These are phyloP conservation scores for Acanthamoeba healyi DNA, from an alignment of 208 protist genomes.

Conservation along the genomic window DNA sequence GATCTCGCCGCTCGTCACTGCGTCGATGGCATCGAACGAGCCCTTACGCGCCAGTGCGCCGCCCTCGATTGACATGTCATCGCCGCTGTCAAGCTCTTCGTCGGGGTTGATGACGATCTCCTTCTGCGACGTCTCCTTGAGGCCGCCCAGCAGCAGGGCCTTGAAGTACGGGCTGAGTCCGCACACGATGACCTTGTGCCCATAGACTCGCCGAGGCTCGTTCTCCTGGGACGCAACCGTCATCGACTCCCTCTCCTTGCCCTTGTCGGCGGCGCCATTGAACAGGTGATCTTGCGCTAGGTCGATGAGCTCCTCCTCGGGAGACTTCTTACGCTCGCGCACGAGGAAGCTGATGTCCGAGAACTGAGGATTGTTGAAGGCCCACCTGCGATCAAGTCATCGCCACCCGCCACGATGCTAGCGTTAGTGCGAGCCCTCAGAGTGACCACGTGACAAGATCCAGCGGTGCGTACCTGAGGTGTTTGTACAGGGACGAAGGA, in stretches of 20 bases:
- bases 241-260: not conserved
- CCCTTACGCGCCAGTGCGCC: not conserved
- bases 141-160: constrained; percentile 62
- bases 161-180: constrained; percentile 70
- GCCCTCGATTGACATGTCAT: not conserved
- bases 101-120: constrained; percentile 54
- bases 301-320: not conserved
- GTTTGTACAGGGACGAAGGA: constrained; percentile 62
- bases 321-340: not conserved
- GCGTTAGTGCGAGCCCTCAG: too few relatives aligned
- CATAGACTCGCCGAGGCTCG: constrained; percentile 15
- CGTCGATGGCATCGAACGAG: constrained; percentile 20
- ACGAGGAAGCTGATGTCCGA: constrained; percentile 62
- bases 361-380: constrained; percentile 66
- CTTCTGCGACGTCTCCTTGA: constrained; percentile 68
- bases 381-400: constrained; percentile 58
- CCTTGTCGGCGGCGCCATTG: not conserved
- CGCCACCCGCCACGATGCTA: too few relatives aligned
- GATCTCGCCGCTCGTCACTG: constrained; percentile 44
- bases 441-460: too few relatives aligned
- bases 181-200: constrained; percentile 71
- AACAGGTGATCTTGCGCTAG: not conserved
- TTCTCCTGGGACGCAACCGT: not conserved
- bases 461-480: constrained; percentile 68
- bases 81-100: not conserved